These are phyloP conservation scores for Umbelopsis ramanniana DNA, from an alignment of 192 early-diverging fungal genomes.

Conservation along the genomic window DNA sequence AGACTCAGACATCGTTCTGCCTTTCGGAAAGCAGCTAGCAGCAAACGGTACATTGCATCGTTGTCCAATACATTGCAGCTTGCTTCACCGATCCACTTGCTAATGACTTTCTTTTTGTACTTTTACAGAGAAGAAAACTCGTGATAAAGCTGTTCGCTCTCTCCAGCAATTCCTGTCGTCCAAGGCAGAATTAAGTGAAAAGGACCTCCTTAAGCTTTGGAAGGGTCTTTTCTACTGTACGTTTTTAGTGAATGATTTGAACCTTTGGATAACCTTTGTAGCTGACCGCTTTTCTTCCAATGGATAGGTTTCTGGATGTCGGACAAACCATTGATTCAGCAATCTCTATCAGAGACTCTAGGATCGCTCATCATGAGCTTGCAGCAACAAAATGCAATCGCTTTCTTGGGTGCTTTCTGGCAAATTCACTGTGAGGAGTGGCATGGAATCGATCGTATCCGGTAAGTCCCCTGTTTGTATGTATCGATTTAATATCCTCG, in stretches of 20 bases:
- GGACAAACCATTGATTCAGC: constrained; percentile 92
- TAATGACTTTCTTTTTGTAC: not conserved
- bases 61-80: not conserved
- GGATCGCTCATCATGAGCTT: constrained; percentile 60
- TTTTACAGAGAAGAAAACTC: constrained; percentile 66
- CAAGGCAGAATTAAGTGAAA: constrained; percentile 56
- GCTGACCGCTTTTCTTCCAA: not conserved
- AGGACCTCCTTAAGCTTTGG: constrained; percentile 85
- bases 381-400: constrained; percentile 49
- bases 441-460: constrained; percentile 77
- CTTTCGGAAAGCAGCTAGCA: constrained; percentile 71
- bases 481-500: too few relatives aligned
- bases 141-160: constrained; percentile 71
- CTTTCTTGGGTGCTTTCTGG: constrained; percentile 71
- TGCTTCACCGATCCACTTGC: not conserved
- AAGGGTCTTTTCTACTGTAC: constrained; percentile 93
- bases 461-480: constrained; percentile 47
- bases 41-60: constrained; percentile 59
- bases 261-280: not conserved
- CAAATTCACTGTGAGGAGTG: constrained; percentile 69
- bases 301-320: constrained; percentile 91
- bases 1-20: constrained; percentile 28
- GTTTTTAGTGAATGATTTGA: constrained; percentile 23
- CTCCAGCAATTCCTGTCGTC: constrained; percentile 60
- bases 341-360: constrained; percentile 83